phyloP scores from a whole-genome alignment of 108 stramenopile species.

The Seminavis robusta region DNA sequence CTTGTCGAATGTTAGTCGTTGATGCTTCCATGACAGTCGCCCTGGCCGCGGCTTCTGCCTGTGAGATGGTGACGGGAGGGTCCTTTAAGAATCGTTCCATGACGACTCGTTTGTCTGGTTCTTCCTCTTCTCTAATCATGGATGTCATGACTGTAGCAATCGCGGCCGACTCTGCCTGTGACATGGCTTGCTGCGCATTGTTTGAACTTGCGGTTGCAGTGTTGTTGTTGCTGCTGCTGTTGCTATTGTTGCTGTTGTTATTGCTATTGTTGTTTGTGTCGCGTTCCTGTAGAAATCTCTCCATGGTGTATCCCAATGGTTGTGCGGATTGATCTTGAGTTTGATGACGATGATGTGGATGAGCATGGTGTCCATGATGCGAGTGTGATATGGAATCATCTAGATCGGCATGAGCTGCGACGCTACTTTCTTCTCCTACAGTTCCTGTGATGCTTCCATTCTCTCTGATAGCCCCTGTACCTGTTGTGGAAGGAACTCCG shows the following conservation, averaged over 20 bases:
- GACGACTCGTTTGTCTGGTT: no score
- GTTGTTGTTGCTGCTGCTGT: background rate
- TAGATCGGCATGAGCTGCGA: conserved; percentile 35
- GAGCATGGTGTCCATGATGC: conserved; percentile 1
- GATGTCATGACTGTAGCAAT: no score
- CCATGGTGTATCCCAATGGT: conserved; percentile 70
- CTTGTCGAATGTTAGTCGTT: no score
- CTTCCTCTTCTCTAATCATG: conserved; percentile 8
- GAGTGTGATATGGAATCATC: conserved; percentile 1
- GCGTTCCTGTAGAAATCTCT: conserved; percentile 53
- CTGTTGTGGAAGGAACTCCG: no score
- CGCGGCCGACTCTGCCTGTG: no score
- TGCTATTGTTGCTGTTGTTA: conserved; percentile 3
- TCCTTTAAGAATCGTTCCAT: no score
- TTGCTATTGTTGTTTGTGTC: background rate
- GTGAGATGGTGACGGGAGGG: no score
- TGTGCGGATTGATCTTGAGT: no score
- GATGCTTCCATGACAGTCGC: no score
- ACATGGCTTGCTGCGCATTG: no score
- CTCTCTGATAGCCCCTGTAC: background rate
- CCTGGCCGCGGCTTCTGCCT: no score
- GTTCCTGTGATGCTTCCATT: conserved; percentile 44
- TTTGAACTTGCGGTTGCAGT: background rate
- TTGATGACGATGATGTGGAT: no score
- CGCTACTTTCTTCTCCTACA: conserved; percentile 39